Evolutionary conservation across 1,284 basidiomycete genomes (phyloP).

Genomic region (Sporisorium reilianum): DNA sequence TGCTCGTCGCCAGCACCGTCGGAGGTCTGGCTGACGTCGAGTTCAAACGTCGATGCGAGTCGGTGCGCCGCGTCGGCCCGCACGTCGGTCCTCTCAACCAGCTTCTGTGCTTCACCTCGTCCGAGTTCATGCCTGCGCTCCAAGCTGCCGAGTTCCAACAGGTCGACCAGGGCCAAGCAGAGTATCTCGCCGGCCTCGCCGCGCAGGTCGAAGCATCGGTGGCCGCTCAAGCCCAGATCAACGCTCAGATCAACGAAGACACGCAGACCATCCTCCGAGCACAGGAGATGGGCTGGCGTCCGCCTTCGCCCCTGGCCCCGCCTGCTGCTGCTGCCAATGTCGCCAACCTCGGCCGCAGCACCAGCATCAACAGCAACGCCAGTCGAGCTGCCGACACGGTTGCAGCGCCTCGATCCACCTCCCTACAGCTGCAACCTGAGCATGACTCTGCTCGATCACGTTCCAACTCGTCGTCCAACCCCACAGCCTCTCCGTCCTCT

Average conservation of each 20-base stretch:
- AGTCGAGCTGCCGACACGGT: constrained; percentile 11
- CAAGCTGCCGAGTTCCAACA: constrained; percentile 57
- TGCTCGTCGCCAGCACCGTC: constrained; percentile 54
- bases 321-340: constrained; percentile 10
- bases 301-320: constrained; percentile 35
- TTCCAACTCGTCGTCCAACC: constrained; percentile 6
- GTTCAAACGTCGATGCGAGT: constrained; percentile 63
- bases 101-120: constrained; percentile 59
- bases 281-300: constrained; percentile 58
- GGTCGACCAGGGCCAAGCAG: constrained; percentile 51
- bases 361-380: constrained; percentile 28
- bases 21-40: constrained; percentile 64
- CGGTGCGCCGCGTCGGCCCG: constrained; percentile 54
- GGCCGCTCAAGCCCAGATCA: constrained; percentile 43
- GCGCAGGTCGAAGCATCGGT: constrained; percentile 46
- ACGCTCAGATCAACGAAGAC: constrained; percentile 50
- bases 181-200: constrained; percentile 46
- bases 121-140: constrained; percentile 62
- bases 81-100: constrained; percentile 59
- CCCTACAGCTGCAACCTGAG: constrained; percentile 19
- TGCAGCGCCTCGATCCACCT: constrained; percentile 3
- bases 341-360: constrained; percentile 33
- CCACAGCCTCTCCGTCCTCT: not conserved
- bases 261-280: constrained; percentile 43
- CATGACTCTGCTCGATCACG: constrained; percentile 9